Evolutionary conservation across 495 filamentous ascomycete species (phyloP), one percentile per base, ranked within the genome.

Genomic region (Neurospora sublineolata): DNA sequence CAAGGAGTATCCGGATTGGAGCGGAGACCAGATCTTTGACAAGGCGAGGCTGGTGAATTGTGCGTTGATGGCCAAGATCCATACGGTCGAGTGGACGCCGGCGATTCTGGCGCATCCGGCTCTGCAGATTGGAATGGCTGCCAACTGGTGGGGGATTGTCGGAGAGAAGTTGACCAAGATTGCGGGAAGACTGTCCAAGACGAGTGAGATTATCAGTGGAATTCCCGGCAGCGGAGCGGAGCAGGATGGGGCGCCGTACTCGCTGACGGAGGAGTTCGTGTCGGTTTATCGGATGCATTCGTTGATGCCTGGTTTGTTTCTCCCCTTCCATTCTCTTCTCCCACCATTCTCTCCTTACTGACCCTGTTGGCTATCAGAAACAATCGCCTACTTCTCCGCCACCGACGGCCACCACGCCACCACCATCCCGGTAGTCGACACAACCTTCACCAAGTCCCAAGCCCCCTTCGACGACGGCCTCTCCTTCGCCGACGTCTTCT

Each of bases 11-110:
- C 80, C 82, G 9, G 46, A 75, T n/a, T 80, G 76, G 75, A 75
- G 70, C 40, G 74, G 73, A 10, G 77, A 83, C 67, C 73, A 82
- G 70, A 72, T 84, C 20, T 84, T 84, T 69, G 82, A 84, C 72
- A 83, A 75, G 14, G 82, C 82, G 1, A 78, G 82, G 2, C 77
- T 84, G n/a, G 77, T 84, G 58, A 84, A 83, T 70, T 83, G 79
- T 41, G 82, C 82, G 0, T 70, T 84, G 37, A 83, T 83, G 80
- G 82, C 82, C 39, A 84, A 84, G 73, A 83, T 84, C 72, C 82
- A 84, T 74, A 84, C 82, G 0, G 75, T 83, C 4, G 82, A 84
- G 75, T 84, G 82, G 82, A 83, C 82, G 37, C 82, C 82, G 8
- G 82, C 80, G 1, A 84, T 84, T 69, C 75, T 84, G 3, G 79